phyloP scores from a whole-genome alignment of 345 rosid genomes.

The Moricandia moricandioides region DNA sequence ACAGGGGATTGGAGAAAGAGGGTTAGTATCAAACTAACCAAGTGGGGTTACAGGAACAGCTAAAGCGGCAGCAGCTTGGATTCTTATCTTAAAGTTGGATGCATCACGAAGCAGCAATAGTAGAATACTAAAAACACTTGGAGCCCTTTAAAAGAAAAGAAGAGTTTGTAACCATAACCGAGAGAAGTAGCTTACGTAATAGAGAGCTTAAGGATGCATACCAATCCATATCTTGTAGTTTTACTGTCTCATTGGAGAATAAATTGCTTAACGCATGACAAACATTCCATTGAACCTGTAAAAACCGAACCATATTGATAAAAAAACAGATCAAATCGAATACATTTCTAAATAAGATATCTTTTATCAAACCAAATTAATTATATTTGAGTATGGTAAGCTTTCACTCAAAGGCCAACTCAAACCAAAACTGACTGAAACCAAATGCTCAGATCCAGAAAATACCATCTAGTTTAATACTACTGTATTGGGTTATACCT shows the following conservation, averaged over 20 bases:
- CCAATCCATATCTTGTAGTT: slow-evolving; percentile 83
- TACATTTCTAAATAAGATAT: slow-evolving; percentile 3
- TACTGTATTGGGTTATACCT: slow-evolving; percentile 49
- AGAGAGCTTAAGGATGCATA: slow-evolving; percentile 39
- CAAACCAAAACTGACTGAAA: slow-evolving; percentile 7
- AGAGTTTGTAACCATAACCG: background rate
- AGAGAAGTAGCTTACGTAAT: slow-evolving; percentile 20
- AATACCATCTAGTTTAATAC: slow-evolving; percentile 6
- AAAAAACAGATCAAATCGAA: background rate
- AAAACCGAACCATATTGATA: background rate
- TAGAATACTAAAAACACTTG: slow-evolving; percentile 81
- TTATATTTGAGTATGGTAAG: background rate
- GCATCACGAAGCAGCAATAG: slow-evolving; percentile 81
- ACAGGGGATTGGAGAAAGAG: background rate
- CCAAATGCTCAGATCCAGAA: slow-evolving; percentile 3
- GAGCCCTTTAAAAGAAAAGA: slow-evolving; percentile 69
- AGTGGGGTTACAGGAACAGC: slow-evolving; percentile 67
- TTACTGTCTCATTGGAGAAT: slow-evolving; percentile 70
- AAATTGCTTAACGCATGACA: slow-evolving; percentile 89
- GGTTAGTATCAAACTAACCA: slow-evolving; percentile 47
- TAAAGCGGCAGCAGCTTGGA: slow-evolving; percentile 96
- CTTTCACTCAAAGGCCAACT: background rate
- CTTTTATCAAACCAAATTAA: slow-evolving; percentile 8
- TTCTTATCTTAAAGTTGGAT: slow-evolving; percentile 88
- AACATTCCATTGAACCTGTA: slow-evolving; percentile 98